A percentile compares a stretch with the other conserved stretches of the same genome.
These are phyloP conservation scores for Hyphopichia burtonii DNA, from an alignment of 1,139 yeast species.

Conservation along the genomic window DNA sequence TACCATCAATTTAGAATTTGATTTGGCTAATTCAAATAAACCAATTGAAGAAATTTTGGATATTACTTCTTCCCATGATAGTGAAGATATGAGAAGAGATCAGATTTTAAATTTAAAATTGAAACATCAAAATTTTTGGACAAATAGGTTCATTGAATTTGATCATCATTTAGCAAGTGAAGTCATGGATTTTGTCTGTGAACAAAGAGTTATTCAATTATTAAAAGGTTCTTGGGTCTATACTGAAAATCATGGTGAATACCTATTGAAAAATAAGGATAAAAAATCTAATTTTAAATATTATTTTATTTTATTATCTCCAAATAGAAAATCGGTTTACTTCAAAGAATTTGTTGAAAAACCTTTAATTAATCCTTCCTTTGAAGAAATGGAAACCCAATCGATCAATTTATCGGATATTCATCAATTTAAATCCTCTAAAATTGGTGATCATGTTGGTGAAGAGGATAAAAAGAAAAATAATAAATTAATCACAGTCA, in stretches of 20 bases:
- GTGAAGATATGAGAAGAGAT: constrained; percentile 51
- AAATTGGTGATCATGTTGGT: constrained; percentile 42
- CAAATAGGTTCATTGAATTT: constrained; percentile 43
- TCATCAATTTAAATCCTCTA: constrained; percentile 40
- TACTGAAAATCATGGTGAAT: constrained; percentile 59
- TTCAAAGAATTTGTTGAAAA: constrained; percentile 59
- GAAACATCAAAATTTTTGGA: constrained; percentile 32
- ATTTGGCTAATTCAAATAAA: constrained; percentile 19
- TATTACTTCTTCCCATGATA: constrained; percentile 41
- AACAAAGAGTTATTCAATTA: constrained; percentile 70
- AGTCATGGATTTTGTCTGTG: constrained; percentile 73
- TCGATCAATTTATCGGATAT: constrained; percentile 35
- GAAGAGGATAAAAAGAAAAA: constrained; percentile 37
- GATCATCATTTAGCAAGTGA: constrained; percentile 54
- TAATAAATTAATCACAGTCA: constrained; percentile 47
- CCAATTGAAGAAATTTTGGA: constrained; percentile 47
- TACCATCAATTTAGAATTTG: constrained; percentile 29
- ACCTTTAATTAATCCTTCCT: constrained; percentile 51
- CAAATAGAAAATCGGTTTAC: constrained; percentile 64
- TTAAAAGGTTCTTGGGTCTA: constrained; percentile 86
- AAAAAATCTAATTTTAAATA: constrained; percentile 29
- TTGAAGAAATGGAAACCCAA: constrained; percentile 49
- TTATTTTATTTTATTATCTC: constrained; percentile 65
- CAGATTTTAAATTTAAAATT: constrained; percentile 52
- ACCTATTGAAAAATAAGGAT: constrained; percentile 26